A percentile compares a stretch with the other conserved stretches of the same genome.
phyloP scores from a whole-genome alignment of 176 grass and related monocot genomes.

The Pontederia crassipes region DNA sequence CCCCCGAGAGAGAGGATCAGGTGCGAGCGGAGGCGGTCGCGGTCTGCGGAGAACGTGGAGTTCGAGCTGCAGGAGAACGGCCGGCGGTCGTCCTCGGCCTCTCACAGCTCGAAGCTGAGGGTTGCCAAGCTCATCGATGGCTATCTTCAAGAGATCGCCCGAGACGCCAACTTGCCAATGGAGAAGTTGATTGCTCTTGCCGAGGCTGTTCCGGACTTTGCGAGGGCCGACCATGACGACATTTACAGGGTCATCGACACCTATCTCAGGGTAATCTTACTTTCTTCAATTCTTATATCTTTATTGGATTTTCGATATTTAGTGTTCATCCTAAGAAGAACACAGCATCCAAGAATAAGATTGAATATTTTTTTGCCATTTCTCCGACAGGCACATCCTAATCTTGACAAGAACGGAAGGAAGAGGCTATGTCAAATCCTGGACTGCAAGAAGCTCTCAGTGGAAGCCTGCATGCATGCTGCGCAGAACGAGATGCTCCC shows the following conservation, averaged over 20 bases:
- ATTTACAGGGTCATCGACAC: slow-evolving; percentile 87
- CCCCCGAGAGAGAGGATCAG: slow-evolving; percentile 24
- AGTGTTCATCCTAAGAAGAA: neutral
- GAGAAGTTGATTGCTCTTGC: slow-evolving; percentile 75
- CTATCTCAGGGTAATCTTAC: slow-evolving; percentile 59
- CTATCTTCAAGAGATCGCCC: slow-evolving; percentile 63
- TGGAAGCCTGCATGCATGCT: slow-evolving; percentile 77
- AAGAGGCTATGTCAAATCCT: slow-evolving; percentile 69
- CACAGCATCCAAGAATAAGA: neutral
- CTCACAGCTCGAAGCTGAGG: slow-evolving; percentile 44
- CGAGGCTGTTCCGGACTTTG: slow-evolving; percentile 67
- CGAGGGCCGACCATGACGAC: slow-evolving; percentile 62
- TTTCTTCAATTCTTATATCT: too few relatives aligned
- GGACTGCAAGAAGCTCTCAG: slow-evolving; percentile 85
- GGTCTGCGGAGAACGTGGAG: slow-evolving; percentile 68
- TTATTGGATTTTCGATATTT: too few relatives aligned
- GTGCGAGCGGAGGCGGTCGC: slow-evolving; percentile 56
- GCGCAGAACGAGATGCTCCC: slow-evolving; percentile 91
- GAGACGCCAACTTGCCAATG: slow-evolving; percentile 62
- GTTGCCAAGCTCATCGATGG: slow-evolving; percentile 70
- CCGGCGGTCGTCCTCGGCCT: slow-evolving; percentile 53
- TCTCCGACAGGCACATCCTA: slow-evolving; percentile 46
- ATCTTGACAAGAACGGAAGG: slow-evolving; percentile 58
- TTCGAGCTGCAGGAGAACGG: slow-evolving; percentile 53
- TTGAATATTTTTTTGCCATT: neutral